Percentiles rank a stretch among this genome's conserved stretches.
phyloP scores from a whole-genome alignment of 2,329 filamentous ascomycete genomes.

The Venturia carpophila region DNA sequence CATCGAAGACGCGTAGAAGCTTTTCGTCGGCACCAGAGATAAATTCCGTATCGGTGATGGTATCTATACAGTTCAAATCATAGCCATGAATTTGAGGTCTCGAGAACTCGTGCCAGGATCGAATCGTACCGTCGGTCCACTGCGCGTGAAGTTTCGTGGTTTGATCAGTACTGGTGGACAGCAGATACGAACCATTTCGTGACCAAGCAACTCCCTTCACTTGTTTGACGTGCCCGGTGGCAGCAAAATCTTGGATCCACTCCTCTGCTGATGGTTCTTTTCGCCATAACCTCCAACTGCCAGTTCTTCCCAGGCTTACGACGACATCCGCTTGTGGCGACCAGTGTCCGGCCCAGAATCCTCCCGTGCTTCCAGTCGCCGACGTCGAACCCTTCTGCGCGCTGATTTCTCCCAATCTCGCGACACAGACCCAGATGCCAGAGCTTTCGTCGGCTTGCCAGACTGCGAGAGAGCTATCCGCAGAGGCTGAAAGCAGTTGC shows the following conservation, averaged over 20 bases:
- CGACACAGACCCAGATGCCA: constrained; percentile 83
- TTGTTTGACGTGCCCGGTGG: constrained; percentile 75
- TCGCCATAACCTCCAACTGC: constrained; percentile 85
- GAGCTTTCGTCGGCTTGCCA: constrained; percentile 81
- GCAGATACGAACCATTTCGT: constrained; percentile 68
- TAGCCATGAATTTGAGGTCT: constrained; percentile 97
- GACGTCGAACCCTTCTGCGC: constrained; percentile 92
- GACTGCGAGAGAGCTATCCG: constrained; percentile 88
- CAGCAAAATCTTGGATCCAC: constrained; percentile 70
- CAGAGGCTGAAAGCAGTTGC: constrained; percentile 80
- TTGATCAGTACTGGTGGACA: constrained; percentile 87
- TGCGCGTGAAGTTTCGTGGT: constrained; percentile 80
- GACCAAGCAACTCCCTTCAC: constrained; percentile 83
- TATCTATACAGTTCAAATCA: constrained; percentile 88
- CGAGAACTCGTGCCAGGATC: constrained; percentile 91
- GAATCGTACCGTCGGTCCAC: constrained; percentile 52
- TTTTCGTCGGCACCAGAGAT: constrained; percentile 97
- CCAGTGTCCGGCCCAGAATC: constrained; percentile 96
- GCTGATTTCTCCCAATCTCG: constrained; percentile 86
- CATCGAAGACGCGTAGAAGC: constrained; percentile 87
- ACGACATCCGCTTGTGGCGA: constrained; percentile 67
- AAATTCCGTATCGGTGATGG: constrained; percentile 65
- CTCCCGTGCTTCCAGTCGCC: constrained; percentile 89
- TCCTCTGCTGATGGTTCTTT: constrained; percentile 52
- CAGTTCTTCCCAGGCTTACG: constrained; percentile 78